Base-by-base conservation (phyloP, 768 basidiomycete species). In the Guyanaporus albipodus region DNA sequence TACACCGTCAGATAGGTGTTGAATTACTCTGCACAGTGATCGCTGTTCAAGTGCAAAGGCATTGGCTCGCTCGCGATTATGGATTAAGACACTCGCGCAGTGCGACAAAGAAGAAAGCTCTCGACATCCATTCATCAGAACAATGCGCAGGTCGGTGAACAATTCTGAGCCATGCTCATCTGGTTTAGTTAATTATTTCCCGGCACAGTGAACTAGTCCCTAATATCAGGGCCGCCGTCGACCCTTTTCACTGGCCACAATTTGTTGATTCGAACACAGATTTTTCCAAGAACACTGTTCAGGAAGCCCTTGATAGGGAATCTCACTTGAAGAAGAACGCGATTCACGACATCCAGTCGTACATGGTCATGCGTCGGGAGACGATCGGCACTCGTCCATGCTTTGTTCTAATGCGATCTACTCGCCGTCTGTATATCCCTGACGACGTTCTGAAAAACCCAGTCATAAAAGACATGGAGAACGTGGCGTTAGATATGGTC, bases 291-390 rank as follows among this genome's bases (percentile, higher is more conserved):
- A 63, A 53, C 31, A 55, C 52, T 1, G 6, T 63, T 15, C 58
- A 53, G 42, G 61, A 65, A 41, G 59, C 59, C n/a, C 45, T 57
- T 10, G 61, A 61, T n/a, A 58, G 61, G 23, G 63, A 64, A 39
- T 26, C 48, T 8, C 57, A 54, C 18, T 49, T 29, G 18, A 42
- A 59, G 4, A 44, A 51, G 24, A 33, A 42, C 14, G 37, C 22
- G 9, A 17, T 53, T 28, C 52, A 53, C 34, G 38, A 55, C 29
- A 56, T 64, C 21, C 60, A 61, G 29, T 50, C 53, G 10, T 64
- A 64, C 41, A 60, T 58, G 60, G 28, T 64, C 36, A 60, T 49
- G 48, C 62, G 62, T 27, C 60, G 62, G 23, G 55, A 64, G 44
- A 45, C 62, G 17, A 58, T 64, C 38, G 62, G 62, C 26, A 60